Evolutionary conservation across 179 eudicot species (phyloP).

Genomic region (Actinidia chinensis): DNA sequence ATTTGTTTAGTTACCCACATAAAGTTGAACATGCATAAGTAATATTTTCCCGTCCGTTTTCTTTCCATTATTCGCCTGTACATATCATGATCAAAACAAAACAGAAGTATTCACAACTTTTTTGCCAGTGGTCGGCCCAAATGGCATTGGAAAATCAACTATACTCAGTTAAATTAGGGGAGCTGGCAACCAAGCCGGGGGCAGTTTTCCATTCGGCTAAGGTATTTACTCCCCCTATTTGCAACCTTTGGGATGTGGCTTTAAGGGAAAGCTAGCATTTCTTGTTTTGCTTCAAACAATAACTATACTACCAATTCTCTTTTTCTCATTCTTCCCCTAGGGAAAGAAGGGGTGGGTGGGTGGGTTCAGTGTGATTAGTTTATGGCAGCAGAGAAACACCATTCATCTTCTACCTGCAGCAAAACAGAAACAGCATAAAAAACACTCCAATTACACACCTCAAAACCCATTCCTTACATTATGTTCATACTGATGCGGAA

Average conservation of each 20-base stretch:
- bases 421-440: too few species aligned
- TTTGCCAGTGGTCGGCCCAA: conserved; percentile 96
- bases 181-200: conserved; percentile 96
- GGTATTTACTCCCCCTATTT: conserved; percentile 45
- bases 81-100: not conserved
- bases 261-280: not conserved
- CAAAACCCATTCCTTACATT: too few species aligned
- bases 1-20: not conserved
- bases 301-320: not conserved
- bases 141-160: conserved; percentile 97
- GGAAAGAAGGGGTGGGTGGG: too few species aligned
- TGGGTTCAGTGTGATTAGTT: too few species aligned
- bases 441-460: too few species aligned
- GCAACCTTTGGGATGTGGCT: not conserved
- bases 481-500: too few species aligned
- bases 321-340: not conserved
- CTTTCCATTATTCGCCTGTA: not conserved
- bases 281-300: not conserved
- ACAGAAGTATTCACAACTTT: not conserved
- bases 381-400: too few species aligned
- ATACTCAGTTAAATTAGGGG: conserved; percentile 95
- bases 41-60: too few species aligned
- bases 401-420: too few species aligned
- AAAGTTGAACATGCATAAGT: not conserved
- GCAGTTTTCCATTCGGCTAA: conserved; percentile 92